Evolutionary conservation across 371 early-diverging fungal genomes (phyloP).

Genomic region (Apophysomyces ossiformis): DNA sequence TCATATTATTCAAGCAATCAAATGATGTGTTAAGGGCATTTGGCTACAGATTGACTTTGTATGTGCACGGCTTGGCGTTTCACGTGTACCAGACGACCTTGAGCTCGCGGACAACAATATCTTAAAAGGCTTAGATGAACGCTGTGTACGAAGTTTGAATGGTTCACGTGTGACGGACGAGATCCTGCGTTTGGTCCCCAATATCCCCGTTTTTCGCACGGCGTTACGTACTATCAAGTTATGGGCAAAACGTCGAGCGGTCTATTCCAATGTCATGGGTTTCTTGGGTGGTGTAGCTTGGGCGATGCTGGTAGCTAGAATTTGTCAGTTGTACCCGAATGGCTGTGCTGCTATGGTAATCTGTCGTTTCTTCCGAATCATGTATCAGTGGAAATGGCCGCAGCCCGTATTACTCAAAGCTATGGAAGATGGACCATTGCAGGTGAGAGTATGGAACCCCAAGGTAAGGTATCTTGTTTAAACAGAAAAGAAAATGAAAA

Average conservation of each 20-base stretch:
- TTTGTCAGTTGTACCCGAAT: constrained; percentile 98
- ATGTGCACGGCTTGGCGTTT: constrained; percentile 86
- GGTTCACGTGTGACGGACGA: constrained; percentile 99
- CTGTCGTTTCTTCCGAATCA: constrained; percentile 90
- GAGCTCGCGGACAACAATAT: constrained; percentile 89
- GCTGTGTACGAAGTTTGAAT: constrained; percentile 94
- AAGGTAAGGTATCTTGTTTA: constrained; percentile 46
- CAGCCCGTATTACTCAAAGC: constrained; percentile 94
- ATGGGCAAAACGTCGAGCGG: constrained; percentile 97
- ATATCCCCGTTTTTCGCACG: constrained; percentile 87
- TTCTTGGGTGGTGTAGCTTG: constrained; percentile 99
- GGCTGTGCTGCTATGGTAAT: constrained; percentile 89
- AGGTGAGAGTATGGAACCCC: constrained; percentile 99
- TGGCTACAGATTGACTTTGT: constrained; percentile 92
- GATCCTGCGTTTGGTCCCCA: constrained; percentile 95
- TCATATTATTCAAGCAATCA: background rate
- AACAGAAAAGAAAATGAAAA: background rate
- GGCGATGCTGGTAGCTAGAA: constrained; percentile 98
- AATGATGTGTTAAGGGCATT: constrained; percentile 6
- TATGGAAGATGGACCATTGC: constrained; percentile 92
- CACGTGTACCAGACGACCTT: constrained; percentile 85
- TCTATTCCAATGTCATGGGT: constrained; percentile 98
- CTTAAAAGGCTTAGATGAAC: constrained; percentile 92
- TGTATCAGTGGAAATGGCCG: constrained; percentile 98
- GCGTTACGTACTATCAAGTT: constrained; percentile 97